phyloP scores from a whole-genome alignment of 768 basidiomycete genomes.

The Floccularia luteovirens region DNA sequence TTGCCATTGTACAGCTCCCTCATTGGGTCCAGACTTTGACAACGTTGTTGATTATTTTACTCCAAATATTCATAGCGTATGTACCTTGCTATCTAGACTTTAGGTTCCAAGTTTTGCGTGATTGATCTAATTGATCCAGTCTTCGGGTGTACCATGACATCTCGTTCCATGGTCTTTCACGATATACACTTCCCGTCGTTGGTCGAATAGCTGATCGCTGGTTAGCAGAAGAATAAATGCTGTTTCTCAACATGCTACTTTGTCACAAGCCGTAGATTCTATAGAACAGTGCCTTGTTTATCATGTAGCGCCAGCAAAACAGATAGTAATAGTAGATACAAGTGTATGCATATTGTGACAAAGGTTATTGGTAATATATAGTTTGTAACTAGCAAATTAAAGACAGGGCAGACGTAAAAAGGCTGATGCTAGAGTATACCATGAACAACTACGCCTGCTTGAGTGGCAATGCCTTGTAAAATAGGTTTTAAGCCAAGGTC shows the following conservation, averaged over 20 bases:
- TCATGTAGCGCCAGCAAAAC: too few species aligned
- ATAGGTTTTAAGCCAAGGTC: too few species aligned
- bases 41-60: conserved; percentile 34
- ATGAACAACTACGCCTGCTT: too few species aligned
- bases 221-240: conserved; percentile 48
- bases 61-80: conserved; percentile 49
- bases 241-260: too few species aligned
- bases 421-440: conserved; percentile 11
- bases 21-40: conserved; percentile 42
- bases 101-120: background rate
- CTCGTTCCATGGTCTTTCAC: conserved; percentile 38
- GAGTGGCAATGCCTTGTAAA: too few species aligned
- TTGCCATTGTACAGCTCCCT: conserved; percentile 45
- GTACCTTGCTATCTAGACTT: too few species aligned
- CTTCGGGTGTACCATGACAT: conserved; percentile 47
- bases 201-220: conserved; percentile 63
- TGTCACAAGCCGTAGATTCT: too few species aligned
- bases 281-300: too few species aligned
- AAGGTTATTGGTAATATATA: too few species aligned
- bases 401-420: conserved; percentile 8
- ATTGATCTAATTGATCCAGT: conserved; percentile 16
- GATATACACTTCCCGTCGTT: conserved; percentile 55
- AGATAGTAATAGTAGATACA: conserved; percentile 23
- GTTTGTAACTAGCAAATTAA: conserved; percentile 14
- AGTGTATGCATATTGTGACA: conserved; percentile 17